Percentiles rank a stretch among this genome's conserved stretches.
phyloP scores from a whole-genome alignment of 106 monocot genomes.

The Acorus calamus region DNA sequence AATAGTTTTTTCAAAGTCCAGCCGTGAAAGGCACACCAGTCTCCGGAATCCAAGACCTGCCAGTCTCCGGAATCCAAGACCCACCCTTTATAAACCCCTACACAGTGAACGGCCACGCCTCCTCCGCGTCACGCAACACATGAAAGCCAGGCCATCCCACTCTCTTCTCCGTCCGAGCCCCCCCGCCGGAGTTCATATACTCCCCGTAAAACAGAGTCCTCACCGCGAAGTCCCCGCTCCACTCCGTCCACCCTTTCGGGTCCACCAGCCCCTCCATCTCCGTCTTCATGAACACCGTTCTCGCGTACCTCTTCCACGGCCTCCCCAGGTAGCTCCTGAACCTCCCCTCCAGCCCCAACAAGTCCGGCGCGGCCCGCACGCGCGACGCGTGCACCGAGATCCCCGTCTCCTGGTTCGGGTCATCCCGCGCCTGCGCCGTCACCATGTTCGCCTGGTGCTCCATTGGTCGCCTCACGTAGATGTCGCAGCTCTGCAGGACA shows the following conservation, averaged over 20 bases:
- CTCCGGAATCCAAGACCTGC: too few relatives aligned
- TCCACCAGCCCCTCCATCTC: slow-evolving; percentile 18
- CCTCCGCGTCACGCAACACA: neutral
- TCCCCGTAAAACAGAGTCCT: slow-evolving; percentile 31
- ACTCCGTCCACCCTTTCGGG: slow-evolving; percentile 26
- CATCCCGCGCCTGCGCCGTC: slow-evolving; percentile 38
- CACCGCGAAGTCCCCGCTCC: slow-evolving; percentile 5
- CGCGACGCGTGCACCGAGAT: slow-evolving; percentile 30
- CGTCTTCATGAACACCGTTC: slow-evolving; percentile 30
- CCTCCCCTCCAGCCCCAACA: slow-evolving; percentile 10
- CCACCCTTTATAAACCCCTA: slow-evolving; percentile 7
- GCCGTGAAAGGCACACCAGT: slow-evolving; percentile 10
- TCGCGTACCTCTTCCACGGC: slow-evolving; percentile 38
- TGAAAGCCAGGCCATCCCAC: slow-evolving; percentile 24
- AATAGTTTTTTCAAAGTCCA: slow-evolving; percentile 5
- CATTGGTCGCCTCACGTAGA: slow-evolving; percentile 32
- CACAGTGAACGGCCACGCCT: slow-evolving; percentile 14
- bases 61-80: slow-evolving; percentile 18
- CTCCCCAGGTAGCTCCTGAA: slow-evolving; percentile 24
- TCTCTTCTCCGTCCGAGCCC: neutral
- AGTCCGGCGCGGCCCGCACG: slow-evolving; percentile 16
- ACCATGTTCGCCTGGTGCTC: slow-evolving; percentile 32
- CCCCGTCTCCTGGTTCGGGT: slow-evolving; percentile 23
- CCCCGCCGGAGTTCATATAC: slow-evolving; percentile 28
- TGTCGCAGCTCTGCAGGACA: slow-evolving; percentile 37